Evolutionary conservation across 352 stramenopile genomes (phyloP).

Genomic region (Phytophthora litchii): DNA sequence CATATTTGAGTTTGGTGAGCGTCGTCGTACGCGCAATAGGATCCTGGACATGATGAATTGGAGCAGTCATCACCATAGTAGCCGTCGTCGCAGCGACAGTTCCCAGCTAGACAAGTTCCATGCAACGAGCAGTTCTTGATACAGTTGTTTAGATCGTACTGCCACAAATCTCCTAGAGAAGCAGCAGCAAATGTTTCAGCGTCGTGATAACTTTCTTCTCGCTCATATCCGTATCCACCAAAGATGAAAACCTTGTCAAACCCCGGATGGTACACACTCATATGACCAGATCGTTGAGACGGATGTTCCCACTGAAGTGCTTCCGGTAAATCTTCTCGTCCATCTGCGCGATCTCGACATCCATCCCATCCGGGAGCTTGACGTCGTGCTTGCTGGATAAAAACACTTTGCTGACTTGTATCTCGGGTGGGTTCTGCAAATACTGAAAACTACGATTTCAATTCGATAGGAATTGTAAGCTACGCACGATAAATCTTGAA

Average conservation of each 20-base stretch:
- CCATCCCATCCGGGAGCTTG: conserved; percentile 96
- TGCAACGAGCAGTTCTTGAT: conserved; percentile 94
- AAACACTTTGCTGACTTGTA: conserved; percentile 57
- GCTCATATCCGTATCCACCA: conserved; percentile 84
- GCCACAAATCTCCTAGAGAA: conserved; percentile 91
- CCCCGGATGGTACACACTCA: conserved; percentile 75
- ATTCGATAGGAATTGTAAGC: background rate
- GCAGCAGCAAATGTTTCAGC: conserved; percentile 54
- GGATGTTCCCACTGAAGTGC: conserved; percentile 87
- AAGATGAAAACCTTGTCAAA: conserved; percentile 89
- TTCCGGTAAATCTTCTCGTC: conserved; percentile 54
- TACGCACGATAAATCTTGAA: background rate
- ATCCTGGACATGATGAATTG: conserved; percentile 94
- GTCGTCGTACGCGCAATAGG: conserved; percentile 93
- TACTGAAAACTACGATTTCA: conserved; percentile 73
- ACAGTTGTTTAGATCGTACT: conserved; percentile 91
- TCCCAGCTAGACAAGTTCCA: conserved; percentile 91
- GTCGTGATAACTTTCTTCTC: conserved; percentile 66
- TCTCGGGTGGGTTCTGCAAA: conserved; percentile 90
- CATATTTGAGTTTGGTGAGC: conserved; percentile 86
- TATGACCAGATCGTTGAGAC: conserved; percentile 86
- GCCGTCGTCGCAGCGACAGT: conserved; percentile 93
- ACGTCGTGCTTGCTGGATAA: conserved; percentile 89
- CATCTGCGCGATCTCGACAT: conserved; percentile 90
- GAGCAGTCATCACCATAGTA: conserved; percentile 97